Conservation (phyloP, 148 eudicot species). For the Talinum fruticosum region DNA sequence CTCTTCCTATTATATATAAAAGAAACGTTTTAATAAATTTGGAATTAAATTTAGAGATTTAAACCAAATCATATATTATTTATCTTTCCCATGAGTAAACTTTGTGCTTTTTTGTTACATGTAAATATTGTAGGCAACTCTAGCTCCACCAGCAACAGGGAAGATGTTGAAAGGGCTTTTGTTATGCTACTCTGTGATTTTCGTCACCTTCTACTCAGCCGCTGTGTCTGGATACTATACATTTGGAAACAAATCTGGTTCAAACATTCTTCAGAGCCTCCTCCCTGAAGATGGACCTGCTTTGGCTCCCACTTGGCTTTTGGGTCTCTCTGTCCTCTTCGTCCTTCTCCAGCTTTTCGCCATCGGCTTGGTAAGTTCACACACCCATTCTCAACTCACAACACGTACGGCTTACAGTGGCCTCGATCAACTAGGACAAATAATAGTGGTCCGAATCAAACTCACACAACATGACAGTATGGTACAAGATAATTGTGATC, state of each 20-base stretch:
- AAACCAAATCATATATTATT: no score
- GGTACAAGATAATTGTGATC: no score
- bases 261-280: constrained; percentile 76
- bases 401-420: no score
- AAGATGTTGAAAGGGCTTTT: constrained; percentile 91
- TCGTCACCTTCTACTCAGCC: constrained; percentile 78
- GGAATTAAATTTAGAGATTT: no score
- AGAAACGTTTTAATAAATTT: no score
- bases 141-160: constrained; percentile 94
- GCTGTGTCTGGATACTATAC: constrained; percentile 82
- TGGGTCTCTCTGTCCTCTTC: constrained; percentile 64
- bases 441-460: no score
- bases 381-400: neutral
- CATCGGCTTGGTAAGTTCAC: constrained; percentile 71
- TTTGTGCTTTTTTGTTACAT: neutral
- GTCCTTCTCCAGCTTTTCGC: constrained; percentile 95
- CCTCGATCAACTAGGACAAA: no score
- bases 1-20: no score
- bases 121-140: constrained; percentile 59
- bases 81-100: neutral
- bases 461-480: no score
- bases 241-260: constrained; percentile 72
- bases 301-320: constrained; percentile 73
- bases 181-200: constrained; percentile 77
- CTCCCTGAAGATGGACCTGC: constrained; percentile 76